phyloP scores from a whole-genome alignment of 1,284 basidiomycete species.

The Papiliotrema laurentii region DNA sequence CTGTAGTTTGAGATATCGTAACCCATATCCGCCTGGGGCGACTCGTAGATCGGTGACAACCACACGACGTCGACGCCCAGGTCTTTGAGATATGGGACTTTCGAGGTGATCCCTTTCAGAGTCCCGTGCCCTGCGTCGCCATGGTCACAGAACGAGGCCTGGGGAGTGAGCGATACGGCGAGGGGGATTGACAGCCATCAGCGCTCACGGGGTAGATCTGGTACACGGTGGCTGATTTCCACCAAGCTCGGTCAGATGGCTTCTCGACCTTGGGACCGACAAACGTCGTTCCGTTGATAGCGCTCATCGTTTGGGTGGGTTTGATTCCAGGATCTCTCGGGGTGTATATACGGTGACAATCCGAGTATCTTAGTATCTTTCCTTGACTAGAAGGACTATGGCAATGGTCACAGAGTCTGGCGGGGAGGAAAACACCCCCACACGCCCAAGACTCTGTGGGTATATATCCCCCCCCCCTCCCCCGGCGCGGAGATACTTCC shows the following conservation, averaged over 20 bases:
- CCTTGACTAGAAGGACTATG: no score
- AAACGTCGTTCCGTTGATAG: neutral
- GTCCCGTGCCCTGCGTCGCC: slow-evolving; percentile 47
- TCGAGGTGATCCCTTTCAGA: slow-evolving; percentile 47
- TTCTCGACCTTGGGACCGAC: slow-evolving; percentile 12
- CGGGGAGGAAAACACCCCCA: no score
- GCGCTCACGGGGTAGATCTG: slow-evolving; percentile 22
- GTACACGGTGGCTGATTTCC: slow-evolving; percentile 39
- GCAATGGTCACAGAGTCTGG: no score
- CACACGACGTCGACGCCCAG: slow-evolving; percentile 52
- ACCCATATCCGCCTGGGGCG: slow-evolving; percentile 40
- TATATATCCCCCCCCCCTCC: no score
- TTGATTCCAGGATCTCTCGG: neutral
- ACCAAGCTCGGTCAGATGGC: slow-evolving; percentile 34
- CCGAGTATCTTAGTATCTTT: no score
- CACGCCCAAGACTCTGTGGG: no score
- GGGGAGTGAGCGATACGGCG: slow-evolving; percentile 3
- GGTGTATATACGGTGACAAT: no score
- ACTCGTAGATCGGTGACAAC: slow-evolving; percentile 38
- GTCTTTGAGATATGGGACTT: slow-evolving; percentile 49
- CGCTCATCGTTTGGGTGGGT: neutral
- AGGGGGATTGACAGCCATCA: neutral
- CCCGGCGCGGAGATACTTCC: no score
- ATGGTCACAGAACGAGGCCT: slow-evolving; percentile 30
- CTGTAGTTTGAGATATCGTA: slow-evolving; percentile 48